Evolutionary conservation across 2,329 filamentous ascomycete genomes (phyloP), one percentile per base, ranked within the genome.

Genomic region (Metarhizium brunneum): DNA sequence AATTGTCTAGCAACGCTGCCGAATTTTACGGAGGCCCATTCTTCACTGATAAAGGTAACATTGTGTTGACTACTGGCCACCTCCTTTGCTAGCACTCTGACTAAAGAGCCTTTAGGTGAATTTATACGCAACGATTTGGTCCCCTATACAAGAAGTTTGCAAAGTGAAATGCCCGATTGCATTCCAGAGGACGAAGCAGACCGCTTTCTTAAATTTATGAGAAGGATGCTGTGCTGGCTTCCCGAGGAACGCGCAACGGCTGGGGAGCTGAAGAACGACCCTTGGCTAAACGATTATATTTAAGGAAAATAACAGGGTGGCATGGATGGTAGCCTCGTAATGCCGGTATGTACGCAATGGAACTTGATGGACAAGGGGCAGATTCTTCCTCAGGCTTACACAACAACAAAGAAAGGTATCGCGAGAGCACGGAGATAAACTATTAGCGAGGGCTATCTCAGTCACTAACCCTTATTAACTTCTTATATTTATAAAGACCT

Each of bases 161-260:
- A 54, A 36, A 54, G 48, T 30, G 55, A 60, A 35, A 10, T 57
- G 10, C 57, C 58, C n/a, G 51, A 56, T 35, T 62, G 59, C 52
- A 58, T 61, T 48, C 50, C 53, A 14, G 54, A 61, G n/a, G 58
- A 64, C 47, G 38, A 55, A 48, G 54, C 30, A 49, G 53, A 47
- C 25, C 47, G 54, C 43, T 60, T 60, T 52, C 55, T 65, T 47
- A 53, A 57, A 42, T 65, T 65, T 50, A 61, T 62, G 56, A 60
- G 54, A 54, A 60, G 57, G 45, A 64, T 65, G 63, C 54, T 65
- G 6, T 58, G 55, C 32, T 65, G 63, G 63, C 47, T 59, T 25
- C 63, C 63, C 13, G 62, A 65, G 47, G 60, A 62, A 25, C 57
- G 63, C n/a, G 58, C 60, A 43, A 64, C 60, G 20, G 62, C 63